Percentiles rank a stretch among this genome's conserved stretches.
phyloP scores from a whole-genome alignment of 176 grass and related monocot species.

The Triticum urartu region DNA sequence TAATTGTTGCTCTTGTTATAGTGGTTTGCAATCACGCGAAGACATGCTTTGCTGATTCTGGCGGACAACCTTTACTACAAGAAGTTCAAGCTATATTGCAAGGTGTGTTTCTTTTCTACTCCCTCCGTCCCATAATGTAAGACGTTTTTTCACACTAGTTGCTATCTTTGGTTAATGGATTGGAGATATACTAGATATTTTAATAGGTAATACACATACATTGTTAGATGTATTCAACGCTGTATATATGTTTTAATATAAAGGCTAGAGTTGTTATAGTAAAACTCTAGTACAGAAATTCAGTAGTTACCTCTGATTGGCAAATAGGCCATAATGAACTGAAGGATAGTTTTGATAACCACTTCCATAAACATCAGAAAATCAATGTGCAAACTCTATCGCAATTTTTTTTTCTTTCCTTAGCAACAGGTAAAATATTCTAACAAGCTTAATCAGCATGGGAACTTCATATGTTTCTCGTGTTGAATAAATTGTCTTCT shows the following conservation, averaged over 20 bases:
- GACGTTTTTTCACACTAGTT: not conserved
- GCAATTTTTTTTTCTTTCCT: not conserved
- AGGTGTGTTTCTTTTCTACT: slow-evolving; percentile 49
- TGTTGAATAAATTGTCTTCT: not conserved
- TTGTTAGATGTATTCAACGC: not conserved
- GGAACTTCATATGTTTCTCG: not conserved
- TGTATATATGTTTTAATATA: slow-evolving; percentile 18
- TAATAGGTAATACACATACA: not conserved
- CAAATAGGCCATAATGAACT: not conserved
- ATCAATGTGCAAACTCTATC: not conserved
- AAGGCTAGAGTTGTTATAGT: slow-evolving; percentile 1
- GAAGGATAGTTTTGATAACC: slow-evolving; percentile 1
- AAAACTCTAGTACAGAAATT: slow-evolving; percentile 23
- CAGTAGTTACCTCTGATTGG: not conserved
- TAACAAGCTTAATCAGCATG: not conserved
- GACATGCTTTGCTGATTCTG: slow-evolving; percentile 94
- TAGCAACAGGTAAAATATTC: not conserved
- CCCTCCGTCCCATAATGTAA: too few relatives aligned
- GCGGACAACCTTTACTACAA: slow-evolving; percentile 88
- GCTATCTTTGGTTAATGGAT: slow-evolving; percentile 17
- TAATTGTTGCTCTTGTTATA: slow-evolving; percentile 43
- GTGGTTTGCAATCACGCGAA: slow-evolving; percentile 95
- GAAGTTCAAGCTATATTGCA: slow-evolving; percentile 99
- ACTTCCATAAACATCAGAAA: slow-evolving; percentile 9
- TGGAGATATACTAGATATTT: not conserved